phyloP scores from a whole-genome alignment of 768 basidiomycete species.

The Rhizopogon roseolus region DNA sequence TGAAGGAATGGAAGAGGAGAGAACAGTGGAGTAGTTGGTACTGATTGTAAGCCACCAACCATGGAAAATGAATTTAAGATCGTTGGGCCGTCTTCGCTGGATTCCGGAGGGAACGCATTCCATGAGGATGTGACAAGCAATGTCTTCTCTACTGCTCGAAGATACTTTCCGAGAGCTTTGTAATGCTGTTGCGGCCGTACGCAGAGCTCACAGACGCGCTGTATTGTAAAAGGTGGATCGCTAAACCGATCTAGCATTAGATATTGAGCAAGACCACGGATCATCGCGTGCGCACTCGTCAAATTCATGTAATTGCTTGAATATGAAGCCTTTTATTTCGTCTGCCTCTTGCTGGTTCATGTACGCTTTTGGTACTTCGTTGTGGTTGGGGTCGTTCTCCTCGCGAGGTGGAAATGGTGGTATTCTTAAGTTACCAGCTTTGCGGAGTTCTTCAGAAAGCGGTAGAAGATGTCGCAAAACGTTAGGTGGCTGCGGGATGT shows the following conservation, averaged over 20 bases:
- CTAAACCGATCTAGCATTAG: slow-evolving; percentile 19
- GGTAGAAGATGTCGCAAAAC: slow-evolving; percentile 18
- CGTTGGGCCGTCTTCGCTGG: slow-evolving; percentile 24
- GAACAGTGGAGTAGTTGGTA: slow-evolving; percentile 77
- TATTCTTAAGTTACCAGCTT: slow-evolving; percentile 58
- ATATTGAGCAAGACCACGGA: neutral
- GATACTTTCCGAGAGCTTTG: slow-evolving; percentile 77
- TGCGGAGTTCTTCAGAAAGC: slow-evolving; percentile 38
- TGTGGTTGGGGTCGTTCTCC: slow-evolving; percentile 41
- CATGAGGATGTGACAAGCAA: slow-evolving; percentile 80
- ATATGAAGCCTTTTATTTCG: slow-evolving; percentile 51
- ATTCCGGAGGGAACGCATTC: slow-evolving; percentile 58
- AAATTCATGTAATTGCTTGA: slow-evolving; percentile 65
- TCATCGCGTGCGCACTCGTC: slow-evolving; percentile 51
- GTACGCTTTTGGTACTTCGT: slow-evolving; percentile 50
- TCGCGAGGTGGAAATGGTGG: slow-evolving; percentile 70
- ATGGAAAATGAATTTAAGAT: slow-evolving; percentile 30
- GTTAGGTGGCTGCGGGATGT: slow-evolving; percentile 23
- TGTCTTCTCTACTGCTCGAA: slow-evolving; percentile 80
- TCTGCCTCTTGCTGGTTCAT: slow-evolving; percentile 61
- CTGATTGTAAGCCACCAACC: slow-evolving; percentile 44
- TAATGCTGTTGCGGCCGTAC: slow-evolving; percentile 67
- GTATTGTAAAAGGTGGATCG: slow-evolving; percentile 82
- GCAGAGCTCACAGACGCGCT: slow-evolving; percentile 82
- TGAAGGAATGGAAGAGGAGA: slow-evolving; percentile 87